phyloP scores from a whole-genome alignment of 2,329 filamentous ascomycete genomes.

The Bipolaris cookei region DNA sequence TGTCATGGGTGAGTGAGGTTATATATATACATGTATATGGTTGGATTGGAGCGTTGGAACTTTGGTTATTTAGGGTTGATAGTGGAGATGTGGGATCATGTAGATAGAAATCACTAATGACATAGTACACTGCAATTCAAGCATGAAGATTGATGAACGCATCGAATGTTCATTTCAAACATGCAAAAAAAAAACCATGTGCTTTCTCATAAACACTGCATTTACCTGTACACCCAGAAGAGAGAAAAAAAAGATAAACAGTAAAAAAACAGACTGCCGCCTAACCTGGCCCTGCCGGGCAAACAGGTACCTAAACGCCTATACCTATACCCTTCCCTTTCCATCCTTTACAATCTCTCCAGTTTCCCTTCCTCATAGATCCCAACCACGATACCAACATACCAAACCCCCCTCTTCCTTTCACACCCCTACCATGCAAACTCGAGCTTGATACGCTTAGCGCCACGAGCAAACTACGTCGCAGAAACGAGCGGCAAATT shows the following conservation, averaged over 20 bases:
- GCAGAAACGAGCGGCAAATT: slow-evolving; percentile 40
- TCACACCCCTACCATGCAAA: not conserved
- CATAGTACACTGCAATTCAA: no score
- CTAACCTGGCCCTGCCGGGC: slow-evolving; percentile 18
- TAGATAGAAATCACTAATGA: no score
- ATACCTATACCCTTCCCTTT: not conserved
- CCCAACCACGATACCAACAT: no score
- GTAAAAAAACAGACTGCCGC: slow-evolving; percentile 2
- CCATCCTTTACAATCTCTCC: not conserved
- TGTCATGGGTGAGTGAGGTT: slow-evolving; percentile 1
- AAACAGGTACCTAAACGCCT: slow-evolving; percentile 9
- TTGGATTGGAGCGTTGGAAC: not conserved
- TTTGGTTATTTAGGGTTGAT: not conserved
- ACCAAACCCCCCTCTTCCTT: not conserved
- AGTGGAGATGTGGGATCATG: no score
- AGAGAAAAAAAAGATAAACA: not conserved
- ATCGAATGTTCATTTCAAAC: no score
- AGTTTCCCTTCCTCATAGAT: not conserved
- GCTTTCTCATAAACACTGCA: no score
- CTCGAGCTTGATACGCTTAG: slow-evolving; percentile 9
- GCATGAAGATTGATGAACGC: no score
- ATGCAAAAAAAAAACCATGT: no score
- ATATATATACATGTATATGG: not conserved
- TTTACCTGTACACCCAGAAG: no score
- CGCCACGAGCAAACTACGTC: slow-evolving; percentile 22